Conservation (phyloP, 495 filamentous ascomycete species). For the Penicillium turbatum region DNA sequence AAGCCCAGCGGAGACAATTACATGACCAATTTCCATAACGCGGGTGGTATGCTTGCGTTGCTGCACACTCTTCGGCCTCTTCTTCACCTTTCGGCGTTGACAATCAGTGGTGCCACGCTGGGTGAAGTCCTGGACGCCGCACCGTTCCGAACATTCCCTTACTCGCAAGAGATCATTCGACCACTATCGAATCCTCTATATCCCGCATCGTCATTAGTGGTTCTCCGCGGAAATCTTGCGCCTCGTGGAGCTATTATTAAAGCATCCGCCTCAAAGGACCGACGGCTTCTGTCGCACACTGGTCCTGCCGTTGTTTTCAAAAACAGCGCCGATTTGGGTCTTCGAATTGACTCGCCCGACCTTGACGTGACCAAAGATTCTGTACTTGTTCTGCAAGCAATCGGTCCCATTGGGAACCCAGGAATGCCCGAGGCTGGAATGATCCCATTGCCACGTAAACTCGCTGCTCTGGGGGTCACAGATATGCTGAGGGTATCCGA, state of each 20-base stretch:
- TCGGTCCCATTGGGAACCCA: conserved; percentile 56
- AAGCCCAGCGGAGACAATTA: conserved; percentile 62
- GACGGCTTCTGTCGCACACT: conserved; percentile 40
- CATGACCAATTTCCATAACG: conserved; percentile 63
- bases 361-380: conserved; percentile 44
- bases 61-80: conserved; percentile 50
- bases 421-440: conserved; percentile 64
- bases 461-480: conserved; percentile 46
- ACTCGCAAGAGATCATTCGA: too few relatives aligned
- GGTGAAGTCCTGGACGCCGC: conserved; percentile 46
- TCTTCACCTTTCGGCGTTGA: conserved; percentile 48
- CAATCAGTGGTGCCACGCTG: conserved; percentile 51
- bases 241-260: conserved; percentile 53
- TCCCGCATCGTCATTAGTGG: conserved; percentile 47
- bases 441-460: conserved; percentile 55
- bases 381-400: conserved; percentile 53
- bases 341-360: conserved; percentile 47
- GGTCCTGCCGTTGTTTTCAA: conserved; percentile 54
- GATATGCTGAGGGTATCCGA: conserved; percentile 62
- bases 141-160: too few relatives aligned
- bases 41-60: conserved; percentile 57
- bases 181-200: conserved; percentile 46
- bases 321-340: conserved; percentile 49
- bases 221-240: conserved; percentile 49
- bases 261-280: conserved; percentile 53